These are phyloP conservation scores for Leccinum subtestaceum DNA, from an alignment of 768 basidiomycete genomes.

Conservation along the genomic window DNA sequence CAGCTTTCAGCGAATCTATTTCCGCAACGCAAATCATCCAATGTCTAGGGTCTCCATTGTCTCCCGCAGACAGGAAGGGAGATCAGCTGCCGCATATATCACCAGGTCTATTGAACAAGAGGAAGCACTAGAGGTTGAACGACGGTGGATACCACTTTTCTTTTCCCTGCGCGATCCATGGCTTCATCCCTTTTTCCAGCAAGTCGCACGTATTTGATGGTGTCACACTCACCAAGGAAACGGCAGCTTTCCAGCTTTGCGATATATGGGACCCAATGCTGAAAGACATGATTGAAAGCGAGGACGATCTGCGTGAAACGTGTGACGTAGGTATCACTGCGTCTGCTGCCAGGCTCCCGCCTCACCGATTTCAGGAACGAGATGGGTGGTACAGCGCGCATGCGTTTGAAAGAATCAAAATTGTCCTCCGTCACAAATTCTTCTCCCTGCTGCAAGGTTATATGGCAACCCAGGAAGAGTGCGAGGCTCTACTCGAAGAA, in stretches of 20 bases:
- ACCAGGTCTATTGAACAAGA: slow-evolving; percentile 34
- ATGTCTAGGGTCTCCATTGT: slow-evolving; percentile 76
- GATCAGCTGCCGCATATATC: slow-evolving; percentile 24
- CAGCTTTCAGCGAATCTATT: slow-evolving; percentile 91
- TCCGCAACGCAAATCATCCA: slow-evolving; percentile 83
- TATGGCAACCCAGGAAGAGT: slow-evolving; percentile 70
- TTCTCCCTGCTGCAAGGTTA: slow-evolving; percentile 74
- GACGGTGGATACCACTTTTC: slow-evolving; percentile 23
- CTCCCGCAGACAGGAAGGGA: slow-evolving; percentile 55
- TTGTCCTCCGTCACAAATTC: slow-evolving; percentile 82
- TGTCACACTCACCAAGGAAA: slow-evolving; percentile 70
- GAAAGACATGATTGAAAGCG: slow-evolving; percentile 73
- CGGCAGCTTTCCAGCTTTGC: slow-evolving; percentile 91
- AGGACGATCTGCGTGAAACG: slow-evolving; percentile 61
- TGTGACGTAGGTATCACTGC: slow-evolving; percentile 60
- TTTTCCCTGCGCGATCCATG: background rate
- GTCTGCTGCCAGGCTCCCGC: background rate
- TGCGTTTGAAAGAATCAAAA: slow-evolving; percentile 80
- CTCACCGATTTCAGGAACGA: slow-evolving; percentile 50
- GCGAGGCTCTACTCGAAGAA: slow-evolving; percentile 55
- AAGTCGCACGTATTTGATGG: slow-evolving; percentile 91
- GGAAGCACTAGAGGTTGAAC: slow-evolving; percentile 31
- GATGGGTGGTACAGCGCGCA: slow-evolving; percentile 87
- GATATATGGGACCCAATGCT: slow-evolving; percentile 89
- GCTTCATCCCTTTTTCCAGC: slow-evolving; percentile 30